Evolutionary conservation across 345 rosid genomes (phyloP), one percentile per base, ranked within the genome.

Genomic region (Dipteronia dyeriana): DNA sequence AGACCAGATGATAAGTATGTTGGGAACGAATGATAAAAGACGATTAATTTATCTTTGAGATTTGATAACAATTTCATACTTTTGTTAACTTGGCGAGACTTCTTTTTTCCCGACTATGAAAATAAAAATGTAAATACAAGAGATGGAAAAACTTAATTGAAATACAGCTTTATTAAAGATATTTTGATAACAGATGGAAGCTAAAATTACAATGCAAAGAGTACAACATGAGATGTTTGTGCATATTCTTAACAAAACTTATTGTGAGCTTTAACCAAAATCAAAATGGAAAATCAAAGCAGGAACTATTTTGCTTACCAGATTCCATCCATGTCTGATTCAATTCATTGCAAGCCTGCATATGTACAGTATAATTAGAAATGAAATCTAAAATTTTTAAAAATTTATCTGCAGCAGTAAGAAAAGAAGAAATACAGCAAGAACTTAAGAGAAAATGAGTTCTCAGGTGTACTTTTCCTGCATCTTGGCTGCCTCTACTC

Each of bases 281-380:
- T 54, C 63, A 54, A 56, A 71, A 12, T 14, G 10, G 70, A 9
- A 23, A 5, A 39, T 29, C 9, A 56, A 76, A 20, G 29, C 38
- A 47, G 69, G 31, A 72, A 75, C 17, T 26, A 65, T 68, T 45
- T 63, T 81, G 67, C 82, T 71, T 84, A 91, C 98, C 99, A 75
- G 99, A 93, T 82, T 93, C 97, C 99, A 93, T 92, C 99, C 99
- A 95, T 49, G 93, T 89, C 79, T 93, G 98, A 68, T 70, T 84
- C 82, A 96, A 85, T 86, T 96, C 99, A 85, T 93, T 96, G 86
- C 98, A 93, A 66, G 98, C 99, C 99, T 96, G 85, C 66, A 79
- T n/a, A 72, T 69, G 53, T 51, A 26, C 53, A 76, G 54, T 11
- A 85, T 39, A 74, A 71, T 66, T 23, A 76, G 26, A 56, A 29